Evolutionary conservation across 1,139 yeast species (phyloP), one percentile per base, ranked within the genome.

Genomic region (Pichia sp.): DNA sequence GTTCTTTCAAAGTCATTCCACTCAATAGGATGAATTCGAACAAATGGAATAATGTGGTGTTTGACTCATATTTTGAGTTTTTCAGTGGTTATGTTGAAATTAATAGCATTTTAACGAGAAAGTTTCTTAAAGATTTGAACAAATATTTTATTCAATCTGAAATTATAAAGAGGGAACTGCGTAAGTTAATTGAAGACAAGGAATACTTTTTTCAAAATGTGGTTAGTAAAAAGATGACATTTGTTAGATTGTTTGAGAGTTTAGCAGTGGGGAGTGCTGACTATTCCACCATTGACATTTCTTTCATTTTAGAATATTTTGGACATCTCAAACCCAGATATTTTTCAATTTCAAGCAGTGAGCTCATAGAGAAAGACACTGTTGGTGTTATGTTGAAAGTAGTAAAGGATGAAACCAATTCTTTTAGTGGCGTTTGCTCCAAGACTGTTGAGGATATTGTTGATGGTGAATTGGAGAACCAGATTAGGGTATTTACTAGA

Each of bases 101-200:
- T 56, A 77, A 88, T 47, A 97, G 96, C 29, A 82, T 95, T 4
- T 82, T 92, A 39, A 88, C 97, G 11, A 84, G 97, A 70, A 95
- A 87, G 66, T 74, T 82, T 34, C 72, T 92, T 52, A 74, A 80
- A 40, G 73, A 82, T 22, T 70, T 92, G 57, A 82, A 85, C 27
- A 80, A 80, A 37, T 90, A 83, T 68, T 94, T 96, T 25, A 30
- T 39, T 95, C 95, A 39, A 67, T 68, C 52, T 76, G 70, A 13
- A 76, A 69, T 25, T 69, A 78, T 44, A 82, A 80, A 65, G 66
- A 66, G 23, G 66, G 66, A 44, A 71, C 79, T 37, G 63, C 67
- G 47, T 68, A 32, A 71, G 49, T 70, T 89, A 48, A 83, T 90
- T 40, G 70, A 74, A 50, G 81, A 83, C 61, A 85, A 85, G 67